phyloP scores from a whole-genome alignment of 2,329 filamentous ascomycete species.

The Calonectria pseudoreteaudii region DNA sequence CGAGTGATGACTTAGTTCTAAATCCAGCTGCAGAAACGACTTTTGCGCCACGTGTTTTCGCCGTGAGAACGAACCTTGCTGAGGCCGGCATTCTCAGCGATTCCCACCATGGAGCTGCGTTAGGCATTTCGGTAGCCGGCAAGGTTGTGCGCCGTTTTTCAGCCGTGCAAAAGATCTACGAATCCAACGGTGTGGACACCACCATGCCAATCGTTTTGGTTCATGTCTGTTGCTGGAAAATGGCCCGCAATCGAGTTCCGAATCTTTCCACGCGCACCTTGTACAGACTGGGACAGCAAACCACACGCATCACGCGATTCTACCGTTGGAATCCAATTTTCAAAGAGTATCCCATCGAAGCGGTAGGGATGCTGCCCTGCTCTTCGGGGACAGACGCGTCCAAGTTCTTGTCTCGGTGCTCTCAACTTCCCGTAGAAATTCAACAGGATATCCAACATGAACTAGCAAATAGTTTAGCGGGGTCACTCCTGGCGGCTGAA shows the following conservation, averaged over 20 bases:
- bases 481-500: neutral
- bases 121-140: neutral
- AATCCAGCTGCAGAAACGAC: neutral
- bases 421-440: neutral
- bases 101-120: neutral
- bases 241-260: neutral
- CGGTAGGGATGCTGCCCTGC: neutral
- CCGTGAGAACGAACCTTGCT: neutral
- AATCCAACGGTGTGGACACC: neutral
- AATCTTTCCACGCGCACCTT: neutral
- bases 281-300: neutral
- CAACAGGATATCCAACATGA: neutral
- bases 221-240: conserved; percentile 4
- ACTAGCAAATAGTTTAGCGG: neutral
- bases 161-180: neutral
- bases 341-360: neutral
- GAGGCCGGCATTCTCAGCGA: neutral
- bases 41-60: neutral
- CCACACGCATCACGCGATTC: neutral
- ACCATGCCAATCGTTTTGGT: neutral
- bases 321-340: neutral
- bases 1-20: neutral
- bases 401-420: neutral
- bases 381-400: neutral
- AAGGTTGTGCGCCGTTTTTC: neutral